These are phyloP conservation scores for Microbotryomycetes sp. DNA, from an alignment of 1,284 basidiomycete species.

Conservation along the genomic window DNA sequence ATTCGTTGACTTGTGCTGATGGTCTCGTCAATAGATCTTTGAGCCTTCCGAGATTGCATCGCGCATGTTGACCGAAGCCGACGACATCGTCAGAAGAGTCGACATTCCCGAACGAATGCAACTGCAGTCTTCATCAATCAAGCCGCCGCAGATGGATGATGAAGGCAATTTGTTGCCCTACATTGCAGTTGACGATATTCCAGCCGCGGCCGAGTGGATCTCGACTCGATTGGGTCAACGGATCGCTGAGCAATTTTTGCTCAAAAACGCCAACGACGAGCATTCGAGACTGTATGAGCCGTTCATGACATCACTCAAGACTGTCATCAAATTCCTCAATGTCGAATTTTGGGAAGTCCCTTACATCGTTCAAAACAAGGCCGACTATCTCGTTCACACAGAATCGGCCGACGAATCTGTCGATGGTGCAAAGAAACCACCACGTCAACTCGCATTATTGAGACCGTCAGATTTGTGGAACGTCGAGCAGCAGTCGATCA, in stretches of 20 bases:
- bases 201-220: conserved; percentile 19
- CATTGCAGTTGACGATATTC: conserved; percentile 11
- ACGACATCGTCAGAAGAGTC: conserved; percentile 80
- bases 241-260: background rate
- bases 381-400: conserved; percentile 74
- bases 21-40: conserved; percentile 65
- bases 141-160: conserved; percentile 52
- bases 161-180: conserved; percentile 29
- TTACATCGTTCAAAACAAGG: conserved; percentile 88
- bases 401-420: conserved; percentile 23
- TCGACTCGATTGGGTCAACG: background rate
- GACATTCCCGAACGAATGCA: conserved; percentile 98
- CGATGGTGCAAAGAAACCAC: conserved; percentile 6
- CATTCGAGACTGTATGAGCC: conserved; percentile 68
- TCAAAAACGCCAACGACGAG: conserved; percentile 36
- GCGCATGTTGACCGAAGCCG: conserved; percentile 85
- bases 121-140: conserved; percentile 77
- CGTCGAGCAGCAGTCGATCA: conserved; percentile 74
- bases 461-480: conserved; percentile 77
- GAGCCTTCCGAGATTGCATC: conserved; percentile 95
- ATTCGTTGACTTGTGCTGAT: too few species aligned
- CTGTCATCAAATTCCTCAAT: conserved; percentile 76
- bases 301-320: conserved; percentile 72
- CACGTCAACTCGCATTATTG: conserved; percentile 59
- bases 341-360: conserved; percentile 84